Evolutionary conservation across 768 basidiomycete genomes (phyloP).

Genomic region (Agrocybe pediades): DNA sequence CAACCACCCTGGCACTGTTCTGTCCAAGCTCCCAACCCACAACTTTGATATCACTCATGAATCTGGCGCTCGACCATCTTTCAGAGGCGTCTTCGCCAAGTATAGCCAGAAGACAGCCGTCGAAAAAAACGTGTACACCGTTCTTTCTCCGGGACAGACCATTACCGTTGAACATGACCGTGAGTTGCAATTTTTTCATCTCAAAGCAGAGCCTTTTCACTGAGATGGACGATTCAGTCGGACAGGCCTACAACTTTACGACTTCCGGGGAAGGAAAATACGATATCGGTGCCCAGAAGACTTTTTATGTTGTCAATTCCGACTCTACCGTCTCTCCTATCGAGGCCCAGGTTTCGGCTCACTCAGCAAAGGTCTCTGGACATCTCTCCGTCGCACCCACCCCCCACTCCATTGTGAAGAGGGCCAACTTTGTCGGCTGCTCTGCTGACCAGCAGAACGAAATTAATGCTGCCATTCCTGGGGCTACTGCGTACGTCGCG

Average conservation of each 20-base stretch:
- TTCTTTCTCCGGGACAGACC: slow-evolving; percentile 6
- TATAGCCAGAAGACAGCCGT: slow-evolving; percentile 37
- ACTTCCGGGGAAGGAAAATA: slow-evolving; percentile 38
- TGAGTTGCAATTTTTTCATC: slow-evolving; percentile 21
- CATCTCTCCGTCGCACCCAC: slow-evolving; percentile 27
- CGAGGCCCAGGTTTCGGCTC: slow-evolving; percentile 29
- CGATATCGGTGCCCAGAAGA: slow-evolving; percentile 38
- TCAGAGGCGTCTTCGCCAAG: slow-evolving; percentile 46
- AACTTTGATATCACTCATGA: slow-evolving; percentile 40
- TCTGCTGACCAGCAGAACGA: slow-evolving; percentile 33
- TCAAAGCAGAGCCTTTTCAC: not conserved
- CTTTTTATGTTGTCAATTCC: slow-evolving; percentile 41
- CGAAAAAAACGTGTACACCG: slow-evolving; percentile 30
- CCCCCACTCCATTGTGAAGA: slow-evolving; percentile 25
- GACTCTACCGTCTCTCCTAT: slow-evolving; percentile 30
- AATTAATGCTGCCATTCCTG: slow-evolving; percentile 39
- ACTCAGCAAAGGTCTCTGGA: slow-evolving; percentile 33
- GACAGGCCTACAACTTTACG: slow-evolving; percentile 51
- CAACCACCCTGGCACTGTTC: slow-evolving; percentile 42
- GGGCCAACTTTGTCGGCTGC: slow-evolving; percentile 41
- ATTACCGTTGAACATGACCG: slow-evolving; percentile 39
- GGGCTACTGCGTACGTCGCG: slow-evolving; percentile 40
- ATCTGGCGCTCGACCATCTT: slow-evolving; percentile 36
- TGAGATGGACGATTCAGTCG: slow-evolving; percentile 30
- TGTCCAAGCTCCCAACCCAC: slow-evolving; percentile 41